Base-by-base conservation (phyloP, 345 rosid species). In the Cardiospermum halicacabum region DNA sequence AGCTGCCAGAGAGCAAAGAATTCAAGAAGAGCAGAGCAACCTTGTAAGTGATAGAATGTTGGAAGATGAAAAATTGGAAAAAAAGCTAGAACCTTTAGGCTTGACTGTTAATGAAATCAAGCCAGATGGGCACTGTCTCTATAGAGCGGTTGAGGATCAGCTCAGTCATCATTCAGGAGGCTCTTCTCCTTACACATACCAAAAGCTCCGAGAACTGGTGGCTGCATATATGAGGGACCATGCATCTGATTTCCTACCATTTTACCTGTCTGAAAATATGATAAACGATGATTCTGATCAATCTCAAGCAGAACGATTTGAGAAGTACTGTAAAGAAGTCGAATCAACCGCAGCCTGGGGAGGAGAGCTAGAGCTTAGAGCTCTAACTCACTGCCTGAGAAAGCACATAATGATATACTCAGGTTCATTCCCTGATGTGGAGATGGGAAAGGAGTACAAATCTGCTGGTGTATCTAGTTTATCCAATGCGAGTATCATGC, bases 111-210 rank as follows among this genome's bases (percentile, higher is more conserved):
- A 65, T 47, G 92, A 91, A 80, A 91, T 91, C 39, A 94, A 89
- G 69, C 89, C 99, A 21, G 92, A 94, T 54, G 99, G 96, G 12
- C 89, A 91, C 72, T 91, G 99, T 71, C 96, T 91, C 64, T 94
- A 89, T 79, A 74, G 95, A 37, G 97, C 99, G 24, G 91, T 94
- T 21, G 97, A 94, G 58, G 80, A 85, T 69, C 99, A 94, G 82
- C 81, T 91, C 3, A 80, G 88, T 13, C 62, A 69, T 62, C 75
- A 64, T 34, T 80, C 90, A 10, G 84, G 87, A 31, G 92, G 91
- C 28, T 64, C 86, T 62, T 74, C 97, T 69, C 88, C 91, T 31
- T 79, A 80, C 64, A 72, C 77, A 10, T 90, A 72, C 81, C 91
- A 77, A 68, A 75, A 79, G 58, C 92, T 93, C 9, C 80, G 95